phyloP scores from a whole-genome alignment of 345 rosid genomes.

The Ceriops zippeliana region DNA sequence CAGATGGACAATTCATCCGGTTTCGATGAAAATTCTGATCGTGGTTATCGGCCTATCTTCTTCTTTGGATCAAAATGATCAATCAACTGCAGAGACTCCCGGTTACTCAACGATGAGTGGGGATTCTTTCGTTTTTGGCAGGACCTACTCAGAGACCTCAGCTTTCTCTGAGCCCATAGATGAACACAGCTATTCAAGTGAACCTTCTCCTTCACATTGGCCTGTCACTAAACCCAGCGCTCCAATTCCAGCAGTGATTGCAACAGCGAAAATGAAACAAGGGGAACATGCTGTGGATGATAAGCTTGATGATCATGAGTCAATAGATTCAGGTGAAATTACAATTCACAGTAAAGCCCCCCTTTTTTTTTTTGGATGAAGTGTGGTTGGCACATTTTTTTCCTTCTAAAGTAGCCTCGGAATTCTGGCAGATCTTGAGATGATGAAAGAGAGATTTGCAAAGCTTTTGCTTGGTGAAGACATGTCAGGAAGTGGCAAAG shows the following conservation, averaged over 20 bases:
- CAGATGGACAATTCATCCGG: conserved; percentile 42
- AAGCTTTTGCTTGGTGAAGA: conserved; percentile 94
- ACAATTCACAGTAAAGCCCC: neutral
- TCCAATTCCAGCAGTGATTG: conserved; percentile 18
- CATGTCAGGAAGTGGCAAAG: conserved; percentile 96
- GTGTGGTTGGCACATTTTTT: neutral
- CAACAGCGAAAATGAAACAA: conserved; percentile 35
- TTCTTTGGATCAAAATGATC: conserved; percentile 50
- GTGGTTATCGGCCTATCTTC: conserved; percentile 47
- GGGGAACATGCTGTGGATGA: conserved; percentile 25
- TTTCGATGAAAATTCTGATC: conserved; percentile 45
- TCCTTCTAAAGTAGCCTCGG: neutral
- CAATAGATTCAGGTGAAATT: conserved; percentile 51
- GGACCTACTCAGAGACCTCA: conserved; percentile 67
- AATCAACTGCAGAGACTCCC: conserved; percentile 50
- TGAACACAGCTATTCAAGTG: conserved; percentile 51
- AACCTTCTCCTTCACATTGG: conserved; percentile 63
- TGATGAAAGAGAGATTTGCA: conserved; percentile 88
- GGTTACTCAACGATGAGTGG: conserved; percentile 48
- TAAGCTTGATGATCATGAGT: conserved; percentile 44
- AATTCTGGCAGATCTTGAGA: conserved; percentile 53
- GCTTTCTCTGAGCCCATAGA: conserved; percentile 58
- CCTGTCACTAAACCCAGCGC: conserved; percentile 34
- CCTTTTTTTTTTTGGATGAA: neutral
- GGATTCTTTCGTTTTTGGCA: conserved; percentile 48